phyloP scores from a whole-genome alignment of 345 rosid genomes.

The Salix koriyanagi region DNA sequence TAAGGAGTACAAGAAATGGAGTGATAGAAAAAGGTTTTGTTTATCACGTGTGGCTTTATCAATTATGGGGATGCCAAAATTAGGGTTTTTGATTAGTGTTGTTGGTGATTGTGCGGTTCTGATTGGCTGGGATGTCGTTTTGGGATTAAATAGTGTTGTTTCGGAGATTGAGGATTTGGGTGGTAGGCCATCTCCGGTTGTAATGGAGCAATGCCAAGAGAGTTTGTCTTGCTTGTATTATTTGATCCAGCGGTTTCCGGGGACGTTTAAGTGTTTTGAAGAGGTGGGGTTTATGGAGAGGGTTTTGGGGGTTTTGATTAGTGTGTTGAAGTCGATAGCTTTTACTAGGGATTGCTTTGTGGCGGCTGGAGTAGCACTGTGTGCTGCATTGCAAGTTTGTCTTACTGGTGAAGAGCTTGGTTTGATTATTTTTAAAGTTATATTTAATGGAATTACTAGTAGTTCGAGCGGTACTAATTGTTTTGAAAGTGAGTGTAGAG shows the following conservation, averaged over 20 bases:
- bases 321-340: constrained; percentile 55
- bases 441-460: constrained; percentile 39
- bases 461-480: constrained; percentile 17
- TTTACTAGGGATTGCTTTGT: constrained; percentile 89
- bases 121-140: constrained; percentile 66
- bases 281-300: constrained; percentile 51
- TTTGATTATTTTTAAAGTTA: constrained; percentile 58
- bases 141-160: constrained; percentile 60
- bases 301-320: constrained; percentile 50
- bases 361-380: constrained; percentile 87
- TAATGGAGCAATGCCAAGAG: constrained; percentile 95
- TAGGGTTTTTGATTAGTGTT: constrained; percentile 70
- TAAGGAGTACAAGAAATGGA: constrained; percentile 47
- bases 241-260: constrained; percentile 80
- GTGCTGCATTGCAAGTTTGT: constrained; percentile 80
- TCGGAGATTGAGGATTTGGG: constrained; percentile 44
- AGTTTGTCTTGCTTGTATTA: constrained; percentile 86
- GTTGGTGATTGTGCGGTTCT: constrained; percentile 66
- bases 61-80: constrained; percentile 82
- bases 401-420: constrained; percentile 64
- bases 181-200: constrained; percentile 84
- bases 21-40: constrained; percentile 43
- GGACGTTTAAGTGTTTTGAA: constrained; percentile 38
- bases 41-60: constrained; percentile 80
- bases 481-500: constrained; percentile 26